Evolutionary conservation across 768 basidiomycete genomes (phyloP).

Genomic region (Rhodotorula paludigena): DNA sequence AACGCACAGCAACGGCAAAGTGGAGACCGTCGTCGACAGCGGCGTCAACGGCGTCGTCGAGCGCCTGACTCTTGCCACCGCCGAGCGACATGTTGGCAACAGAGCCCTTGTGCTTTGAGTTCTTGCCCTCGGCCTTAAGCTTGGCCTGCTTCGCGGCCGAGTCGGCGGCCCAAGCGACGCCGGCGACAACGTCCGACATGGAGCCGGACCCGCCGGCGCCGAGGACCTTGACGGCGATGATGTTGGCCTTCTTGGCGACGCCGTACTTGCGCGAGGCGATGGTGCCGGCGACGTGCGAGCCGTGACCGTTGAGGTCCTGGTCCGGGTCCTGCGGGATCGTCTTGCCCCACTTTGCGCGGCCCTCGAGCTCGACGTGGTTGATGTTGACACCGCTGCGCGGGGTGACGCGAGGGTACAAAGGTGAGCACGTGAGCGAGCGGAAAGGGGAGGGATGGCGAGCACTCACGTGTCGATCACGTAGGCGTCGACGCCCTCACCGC

Average conservation of each 20-base stretch:
- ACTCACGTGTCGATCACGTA: conserved; percentile 53
- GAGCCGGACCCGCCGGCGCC: conserved; percentile 90
- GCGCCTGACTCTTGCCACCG: conserved; percentile 79
- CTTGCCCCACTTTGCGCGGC: conserved; percentile 86
- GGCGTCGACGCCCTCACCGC: conserved; percentile 91
- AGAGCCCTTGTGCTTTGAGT: conserved; percentile 79
- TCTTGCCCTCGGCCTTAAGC: conserved; percentile 57
- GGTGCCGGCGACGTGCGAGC: conserved; percentile 56
- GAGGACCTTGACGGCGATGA: conserved; percentile 81
- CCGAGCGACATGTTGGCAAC: conserved; percentile 98
- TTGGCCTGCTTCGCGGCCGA: conserved; percentile 55
- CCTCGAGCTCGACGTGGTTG: conserved; percentile 76
- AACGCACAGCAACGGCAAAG: conserved; percentile 73
- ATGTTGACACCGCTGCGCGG: conserved; percentile 73
- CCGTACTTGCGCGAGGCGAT: conserved; percentile 91
- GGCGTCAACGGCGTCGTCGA: conserved; percentile 77
- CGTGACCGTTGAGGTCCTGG: conserved; percentile 91
- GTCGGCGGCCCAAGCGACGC: conserved; percentile 72
- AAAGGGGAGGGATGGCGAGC: neutral
- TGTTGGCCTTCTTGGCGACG: conserved; percentile 86
- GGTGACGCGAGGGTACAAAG: neutral
- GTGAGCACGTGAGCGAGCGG: neutral
- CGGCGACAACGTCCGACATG: conserved; percentile 88
- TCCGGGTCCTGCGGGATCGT: conserved; percentile 85
- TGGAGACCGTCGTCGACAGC: conserved; percentile 81